Conservation (phyloP, 352 stramenopile species). For the Phytophthora nicotianae region DNA sequence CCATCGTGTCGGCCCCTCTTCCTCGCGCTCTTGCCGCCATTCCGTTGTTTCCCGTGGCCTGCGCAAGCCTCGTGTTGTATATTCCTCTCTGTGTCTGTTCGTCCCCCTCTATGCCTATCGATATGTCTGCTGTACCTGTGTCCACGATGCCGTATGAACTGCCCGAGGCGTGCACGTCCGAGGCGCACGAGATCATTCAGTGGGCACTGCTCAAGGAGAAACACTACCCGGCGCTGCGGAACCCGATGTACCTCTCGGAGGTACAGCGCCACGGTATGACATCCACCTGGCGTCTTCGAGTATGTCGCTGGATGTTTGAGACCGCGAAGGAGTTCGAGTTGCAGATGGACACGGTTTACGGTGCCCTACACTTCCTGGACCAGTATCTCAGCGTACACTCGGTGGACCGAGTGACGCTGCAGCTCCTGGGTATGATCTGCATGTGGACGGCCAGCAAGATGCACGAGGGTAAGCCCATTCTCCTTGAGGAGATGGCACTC, state of each 20-base stretch:
- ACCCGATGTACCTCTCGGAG: slow-evolving; percentile 48
- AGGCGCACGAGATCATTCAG: slow-evolving; percentile 41
- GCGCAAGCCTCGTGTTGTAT: slow-evolving; percentile 37
- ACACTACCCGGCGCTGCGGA: slow-evolving; percentile 30
- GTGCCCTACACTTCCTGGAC: slow-evolving; percentile 74
- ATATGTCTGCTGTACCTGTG: slow-evolving; percentile 11
- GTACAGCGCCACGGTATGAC: slow-evolving; percentile 73
- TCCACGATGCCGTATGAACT: slow-evolving; percentile 37
- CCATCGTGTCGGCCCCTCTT: slow-evolving; percentile 13
- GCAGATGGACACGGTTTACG: slow-evolving; percentile 62
- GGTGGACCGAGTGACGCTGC: slow-evolving; percentile 73
- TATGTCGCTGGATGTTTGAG: slow-evolving; percentile 86
- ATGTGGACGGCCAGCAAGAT: slow-evolving; percentile 81
- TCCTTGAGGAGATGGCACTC: slow-evolving; percentile 74
- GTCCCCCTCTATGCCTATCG: slow-evolving; percentile 10
- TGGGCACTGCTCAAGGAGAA: slow-evolving; percentile 49
- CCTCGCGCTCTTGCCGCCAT: slow-evolving; percentile 34
- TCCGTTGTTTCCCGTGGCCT: slow-evolving; percentile 41
- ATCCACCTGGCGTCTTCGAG: slow-evolving; percentile 63
- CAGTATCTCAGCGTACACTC: slow-evolving; percentile 69
- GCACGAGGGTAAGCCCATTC: slow-evolving; percentile 70
- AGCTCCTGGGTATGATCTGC: slow-evolving; percentile 77
- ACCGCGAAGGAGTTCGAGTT: slow-evolving; percentile 77
- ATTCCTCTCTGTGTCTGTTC: slow-evolving; percentile 18
- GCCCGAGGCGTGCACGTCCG: slow-evolving; percentile 23